Evolutionary conservation across 2,329 filamentous ascomycete species (phyloP).

Genomic region (Hyphodiscus sp.): DNA sequence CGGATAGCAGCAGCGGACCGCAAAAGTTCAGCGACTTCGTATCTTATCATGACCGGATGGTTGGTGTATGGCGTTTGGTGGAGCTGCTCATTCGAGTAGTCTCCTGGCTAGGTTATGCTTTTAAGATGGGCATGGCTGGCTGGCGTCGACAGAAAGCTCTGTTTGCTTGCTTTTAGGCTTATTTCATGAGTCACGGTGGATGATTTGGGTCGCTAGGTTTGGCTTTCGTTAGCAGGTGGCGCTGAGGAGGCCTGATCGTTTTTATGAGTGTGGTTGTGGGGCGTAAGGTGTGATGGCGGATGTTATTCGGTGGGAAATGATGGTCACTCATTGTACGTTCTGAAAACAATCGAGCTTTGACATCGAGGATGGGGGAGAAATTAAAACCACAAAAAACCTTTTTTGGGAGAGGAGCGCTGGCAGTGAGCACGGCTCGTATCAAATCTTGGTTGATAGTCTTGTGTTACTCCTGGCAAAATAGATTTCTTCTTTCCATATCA

Average conservation of each 20-base stretch:
- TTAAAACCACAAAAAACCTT: slow-evolving; percentile 19
- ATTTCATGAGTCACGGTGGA: slow-evolving; percentile 14
- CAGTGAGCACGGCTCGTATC: slow-evolving; percentile 18
- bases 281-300: slow-evolving; percentile 11
- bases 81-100: slow-evolving; percentile 21
- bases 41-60: slow-evolving; percentile 28
- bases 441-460: slow-evolving; percentile 21
- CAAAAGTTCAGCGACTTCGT: slow-evolving; percentile 29
- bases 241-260: slow-evolving; percentile 12
- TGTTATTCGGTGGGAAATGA: slow-evolving; percentile 17
- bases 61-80: slow-evolving; percentile 24
- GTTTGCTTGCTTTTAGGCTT: slow-evolving; percentile 20
- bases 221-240: slow-evolving; percentile 10
- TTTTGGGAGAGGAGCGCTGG: slow-evolving; percentile 14
- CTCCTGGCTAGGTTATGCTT: slow-evolving; percentile 21
- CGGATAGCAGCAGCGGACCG: slow-evolving; percentile 24
- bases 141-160: slow-evolving; percentile 26
- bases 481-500: slow-evolving; percentile 12
- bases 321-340: slow-evolving; percentile 24
- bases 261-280: slow-evolving; percentile 13
- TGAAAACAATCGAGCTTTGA: slow-evolving; percentile 19
- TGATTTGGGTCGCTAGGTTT: slow-evolving; percentile 8
- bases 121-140: slow-evolving; percentile 24
- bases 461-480: slow-evolving; percentile 16
- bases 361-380: slow-evolving; percentile 19